Evolutionary conservation across 805 yeast species (phyloP).

Genomic region (Ogataea henricii): DNA sequence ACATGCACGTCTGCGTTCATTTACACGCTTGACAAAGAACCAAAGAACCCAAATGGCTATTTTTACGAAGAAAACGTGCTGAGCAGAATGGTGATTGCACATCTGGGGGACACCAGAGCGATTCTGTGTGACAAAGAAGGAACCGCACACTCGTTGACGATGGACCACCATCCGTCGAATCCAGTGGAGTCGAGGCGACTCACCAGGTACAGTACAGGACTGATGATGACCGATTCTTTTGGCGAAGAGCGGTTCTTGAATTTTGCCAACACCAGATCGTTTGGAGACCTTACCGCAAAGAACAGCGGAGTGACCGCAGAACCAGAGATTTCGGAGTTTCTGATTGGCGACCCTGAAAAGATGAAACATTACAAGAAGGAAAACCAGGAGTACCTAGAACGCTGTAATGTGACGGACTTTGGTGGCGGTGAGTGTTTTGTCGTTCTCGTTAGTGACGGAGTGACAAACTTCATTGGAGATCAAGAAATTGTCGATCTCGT

Average conservation of each 20-base stretch:
- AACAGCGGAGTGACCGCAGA: conserved; percentile 86
- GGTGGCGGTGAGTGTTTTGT: conserved; percentile 90
- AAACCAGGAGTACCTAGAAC: conserved; percentile 22
- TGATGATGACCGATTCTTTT: conserved; percentile 83
- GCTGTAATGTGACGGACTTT: conserved; percentile 37
- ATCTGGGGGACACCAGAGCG: conserved; percentile 91
- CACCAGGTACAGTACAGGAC: conserved; percentile 59
- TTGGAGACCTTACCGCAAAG: conserved; percentile 86
- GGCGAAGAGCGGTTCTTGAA: conserved; percentile 83
- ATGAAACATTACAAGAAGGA: conserved; percentile 36
- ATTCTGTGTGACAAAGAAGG: conserved; percentile 83
- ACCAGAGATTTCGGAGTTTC: conserved; percentile 75
- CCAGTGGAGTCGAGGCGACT: conserved; percentile 75
- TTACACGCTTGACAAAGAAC: conserved; percentile 35
- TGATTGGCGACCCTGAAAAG: conserved; percentile 61
- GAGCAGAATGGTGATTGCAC: conserved; percentile 74
- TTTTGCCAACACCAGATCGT: conserved; percentile 89
- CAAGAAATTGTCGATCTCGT: conserved; percentile 90
- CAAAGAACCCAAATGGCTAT: conserved; percentile 34
- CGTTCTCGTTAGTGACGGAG: conserved; percentile 85
- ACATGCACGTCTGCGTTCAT: conserved; percentile 38
- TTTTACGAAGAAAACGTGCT: conserved; percentile 69
- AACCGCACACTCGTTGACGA: conserved; percentile 73
- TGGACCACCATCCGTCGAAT: conserved; percentile 85
- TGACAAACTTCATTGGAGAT: conserved; percentile 76